A percentile compares a stretch with the other conserved stretches of the same genome.
Evolutionary conservation across 2,329 filamentous ascomycete genomes (phyloP).

Genomic region (Aquanectria penicillioides): DNA sequence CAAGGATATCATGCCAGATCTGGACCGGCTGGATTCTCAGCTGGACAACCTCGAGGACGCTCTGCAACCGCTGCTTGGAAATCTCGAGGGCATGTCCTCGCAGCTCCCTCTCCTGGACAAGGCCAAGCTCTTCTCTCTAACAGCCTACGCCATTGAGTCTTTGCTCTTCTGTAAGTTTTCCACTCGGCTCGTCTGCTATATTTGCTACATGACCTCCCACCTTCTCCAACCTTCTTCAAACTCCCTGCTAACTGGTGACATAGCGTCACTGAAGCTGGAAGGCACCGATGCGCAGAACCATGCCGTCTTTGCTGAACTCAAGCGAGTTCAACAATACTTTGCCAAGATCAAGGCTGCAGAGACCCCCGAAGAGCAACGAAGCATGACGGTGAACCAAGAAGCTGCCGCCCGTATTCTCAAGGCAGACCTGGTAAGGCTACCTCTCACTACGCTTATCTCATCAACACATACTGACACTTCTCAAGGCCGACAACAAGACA

Average conservation of each 20-base stretch:
- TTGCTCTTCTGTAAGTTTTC: constrained; percentile 78
- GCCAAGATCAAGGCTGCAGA: constrained; percentile 87
- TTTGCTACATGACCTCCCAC: too few relatives aligned
- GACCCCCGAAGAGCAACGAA: constrained; percentile 61
- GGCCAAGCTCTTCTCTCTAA: constrained; percentile 90
- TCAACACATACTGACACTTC: constrained; percentile 24
- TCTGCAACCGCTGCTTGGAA: constrained; percentile 77
- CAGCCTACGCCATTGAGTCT: constrained; percentile 90
- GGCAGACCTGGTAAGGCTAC: constrained; percentile 73
- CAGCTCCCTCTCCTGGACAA: constrained; percentile 93
- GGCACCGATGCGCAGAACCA: constrained; percentile 86
- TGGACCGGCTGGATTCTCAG: constrained; percentile 80
- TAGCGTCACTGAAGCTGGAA: constrained; percentile 79
- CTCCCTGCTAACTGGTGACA: not conserved
- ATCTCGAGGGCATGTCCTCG: constrained; percentile 73
- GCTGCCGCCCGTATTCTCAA: constrained; percentile 86
- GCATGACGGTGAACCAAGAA: constrained; percentile 72
- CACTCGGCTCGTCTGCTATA: too few relatives aligned
- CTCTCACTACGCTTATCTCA: not conserved
- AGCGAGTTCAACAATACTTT: constrained; percentile 90
- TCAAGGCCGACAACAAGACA: constrained; percentile 60
- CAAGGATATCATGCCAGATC: constrained; percentile 70
- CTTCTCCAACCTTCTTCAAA: too few relatives aligned
- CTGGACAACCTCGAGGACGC: constrained; percentile 82
- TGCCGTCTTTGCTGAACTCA: constrained; percentile 85